phyloP scores from a whole-genome alignment of 495 filamentous ascomycete species.

The Podospora comata region DNA sequence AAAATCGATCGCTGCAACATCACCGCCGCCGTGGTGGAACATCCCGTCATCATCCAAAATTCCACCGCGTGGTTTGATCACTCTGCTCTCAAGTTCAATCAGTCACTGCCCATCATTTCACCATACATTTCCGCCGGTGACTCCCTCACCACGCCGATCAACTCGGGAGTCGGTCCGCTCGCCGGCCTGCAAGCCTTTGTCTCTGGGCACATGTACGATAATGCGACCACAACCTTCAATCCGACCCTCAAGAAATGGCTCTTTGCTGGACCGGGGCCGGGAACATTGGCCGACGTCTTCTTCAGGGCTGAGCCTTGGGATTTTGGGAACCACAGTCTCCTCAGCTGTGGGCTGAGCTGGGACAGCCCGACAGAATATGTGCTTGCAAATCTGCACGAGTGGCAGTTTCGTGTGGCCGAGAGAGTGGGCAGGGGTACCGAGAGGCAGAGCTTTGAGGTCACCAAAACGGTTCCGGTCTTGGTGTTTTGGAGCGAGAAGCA shows the following conservation, averaged over 20 bases:
- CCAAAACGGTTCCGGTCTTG: neutral
- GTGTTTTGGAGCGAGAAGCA: constrained; percentile 1
- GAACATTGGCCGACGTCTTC: constrained; percentile 5
- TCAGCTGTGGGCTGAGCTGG: neutral
- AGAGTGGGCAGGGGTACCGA: constrained; percentile 1
- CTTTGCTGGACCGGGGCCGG: neutral
- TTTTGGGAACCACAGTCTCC: neutral
- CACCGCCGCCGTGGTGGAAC: constrained; percentile 15
- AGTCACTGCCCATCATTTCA: neutral
- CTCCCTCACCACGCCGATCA: neutral
- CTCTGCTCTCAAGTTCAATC: neutral
- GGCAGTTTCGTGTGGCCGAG: neutral
- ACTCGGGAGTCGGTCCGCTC: neutral
- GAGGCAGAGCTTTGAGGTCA: neutral
- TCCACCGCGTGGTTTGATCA: constrained; percentile 9
- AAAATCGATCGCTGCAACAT: constrained; percentile 14
- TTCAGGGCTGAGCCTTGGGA: constrained; percentile 3
- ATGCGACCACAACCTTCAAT: neutral
- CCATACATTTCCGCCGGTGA: neutral
- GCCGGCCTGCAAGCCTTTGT: neutral
- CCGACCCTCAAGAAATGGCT: neutral
- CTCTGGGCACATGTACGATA: neutral
- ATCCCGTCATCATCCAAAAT: constrained; percentile 20
- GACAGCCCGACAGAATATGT: constrained; percentile 4
- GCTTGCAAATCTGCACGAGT: constrained; percentile 1